These are phyloP conservation scores for Amylostereum chailletii DNA, from an alignment of 1,284 basidiomycete species.

Conservation along the genomic window DNA sequence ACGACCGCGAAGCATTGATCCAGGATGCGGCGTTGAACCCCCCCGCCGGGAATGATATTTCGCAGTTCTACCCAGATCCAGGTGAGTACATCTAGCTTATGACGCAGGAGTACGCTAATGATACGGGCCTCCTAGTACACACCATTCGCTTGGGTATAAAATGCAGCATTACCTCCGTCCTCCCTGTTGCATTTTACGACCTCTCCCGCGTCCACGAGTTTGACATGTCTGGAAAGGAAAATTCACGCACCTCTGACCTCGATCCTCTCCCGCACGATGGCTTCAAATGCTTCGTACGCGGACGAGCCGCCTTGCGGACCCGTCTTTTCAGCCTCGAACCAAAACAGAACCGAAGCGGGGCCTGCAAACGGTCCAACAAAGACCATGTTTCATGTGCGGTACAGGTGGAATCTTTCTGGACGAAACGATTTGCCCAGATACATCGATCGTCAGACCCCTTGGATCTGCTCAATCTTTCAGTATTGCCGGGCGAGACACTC, in stretches of 20 bases:
- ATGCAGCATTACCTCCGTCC: neutral
- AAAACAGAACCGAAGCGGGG: too few species aligned
- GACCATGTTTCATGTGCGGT: too few species aligned
- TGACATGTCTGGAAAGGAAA: neutral
- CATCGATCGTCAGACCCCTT: too few species aligned
- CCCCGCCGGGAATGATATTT: neutral
- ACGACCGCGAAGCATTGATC: neutral
- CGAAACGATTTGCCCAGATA: too few species aligned
- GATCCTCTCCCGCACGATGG: neutral
- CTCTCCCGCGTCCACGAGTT: neutral
- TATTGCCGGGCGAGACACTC: too few species aligned
- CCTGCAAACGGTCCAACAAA: too few species aligned
- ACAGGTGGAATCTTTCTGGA: too few species aligned
- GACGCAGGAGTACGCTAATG: neutral
- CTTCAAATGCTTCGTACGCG: too few species aligned
- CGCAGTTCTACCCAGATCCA: neutral
- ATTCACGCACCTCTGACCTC: neutral
- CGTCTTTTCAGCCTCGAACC: too few species aligned
- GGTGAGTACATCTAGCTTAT: neutral
- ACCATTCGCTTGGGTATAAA: neutral
- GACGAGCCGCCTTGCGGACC: too few species aligned
- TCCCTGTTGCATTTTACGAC: neutral
- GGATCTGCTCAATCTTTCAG: too few species aligned
- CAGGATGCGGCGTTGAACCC: neutral
- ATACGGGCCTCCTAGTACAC: neutral